Percentiles rank a stretch among this genome's conserved stretches.
Conservation (phyloP, 1,284 basidiomycete genomes). For the Puccinia horiana region DNA sequence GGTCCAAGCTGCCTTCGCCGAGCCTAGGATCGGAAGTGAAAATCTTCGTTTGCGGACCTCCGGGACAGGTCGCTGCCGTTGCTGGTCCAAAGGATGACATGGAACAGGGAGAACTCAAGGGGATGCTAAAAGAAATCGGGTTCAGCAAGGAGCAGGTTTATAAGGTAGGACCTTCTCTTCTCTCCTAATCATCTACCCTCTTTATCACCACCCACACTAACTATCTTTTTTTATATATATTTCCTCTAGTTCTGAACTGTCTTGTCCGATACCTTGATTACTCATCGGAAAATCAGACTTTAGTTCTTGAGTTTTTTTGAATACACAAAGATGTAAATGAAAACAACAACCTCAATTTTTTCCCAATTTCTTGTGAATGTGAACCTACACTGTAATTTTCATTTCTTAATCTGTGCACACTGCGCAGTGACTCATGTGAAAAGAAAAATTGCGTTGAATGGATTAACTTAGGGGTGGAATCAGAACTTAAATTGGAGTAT, state of each 20-base stretch:
- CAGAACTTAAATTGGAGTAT: too few relatives aligned
- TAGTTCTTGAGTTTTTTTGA: too few relatives aligned
- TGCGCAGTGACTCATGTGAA: too few relatives aligned
- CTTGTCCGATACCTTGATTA: too few relatives aligned
- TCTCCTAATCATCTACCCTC: neutral
- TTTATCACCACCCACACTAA: neutral
- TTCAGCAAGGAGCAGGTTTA: constrained; percentile 77
- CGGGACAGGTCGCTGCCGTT: constrained; percentile 75
- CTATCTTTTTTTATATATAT: neutral
- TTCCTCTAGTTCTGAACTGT: neutral
- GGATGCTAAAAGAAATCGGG: constrained; percentile 80
- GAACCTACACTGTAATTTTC: too few relatives aligned
- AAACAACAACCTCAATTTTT: too few relatives aligned
- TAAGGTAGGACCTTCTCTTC: constrained; percentile 18
- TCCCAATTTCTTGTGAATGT: too few relatives aligned
- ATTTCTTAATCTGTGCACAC: too few relatives aligned
- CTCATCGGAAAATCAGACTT: too few relatives aligned
- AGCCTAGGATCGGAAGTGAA: constrained; percentile 76
- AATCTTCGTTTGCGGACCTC: constrained; percentile 88
- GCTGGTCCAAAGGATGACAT: constrained; percentile 65
- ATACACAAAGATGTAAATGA: too few relatives aligned
- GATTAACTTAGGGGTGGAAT: too few relatives aligned
- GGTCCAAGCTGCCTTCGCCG: constrained; percentile 71
- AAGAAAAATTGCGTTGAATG: too few relatives aligned
- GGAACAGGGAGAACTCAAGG: constrained; percentile 80